phyloP scores from a whole-genome alignment of 176 grass and related monocot genomes.

The Sorghum bicolor region DNA sequence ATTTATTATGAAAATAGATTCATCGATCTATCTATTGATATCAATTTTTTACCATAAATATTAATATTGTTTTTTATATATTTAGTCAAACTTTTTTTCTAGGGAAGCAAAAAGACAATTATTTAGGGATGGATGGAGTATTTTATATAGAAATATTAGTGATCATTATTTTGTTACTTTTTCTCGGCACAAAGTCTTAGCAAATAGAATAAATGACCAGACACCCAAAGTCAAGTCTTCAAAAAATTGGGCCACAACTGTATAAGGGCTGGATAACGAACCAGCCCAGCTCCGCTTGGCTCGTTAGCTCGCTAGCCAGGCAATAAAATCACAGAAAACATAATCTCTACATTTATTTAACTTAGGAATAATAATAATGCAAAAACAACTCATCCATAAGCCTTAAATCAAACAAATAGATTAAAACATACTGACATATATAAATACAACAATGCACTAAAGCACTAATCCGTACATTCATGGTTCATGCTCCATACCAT shows the following conservation, averaged over 20 bases:
- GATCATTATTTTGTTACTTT: too few species aligned
- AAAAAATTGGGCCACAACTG: neutral
- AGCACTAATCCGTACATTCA: neutral
- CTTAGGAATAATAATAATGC: neutral
- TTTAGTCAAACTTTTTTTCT: too few species aligned
- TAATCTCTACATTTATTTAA: neutral
- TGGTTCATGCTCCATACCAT: neutral
- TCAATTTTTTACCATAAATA: too few species aligned
- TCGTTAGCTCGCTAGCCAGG: neutral
- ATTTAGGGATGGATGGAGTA: too few species aligned
- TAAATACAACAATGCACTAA: neutral
- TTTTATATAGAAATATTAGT: too few species aligned
- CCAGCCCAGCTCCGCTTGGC: neutral
- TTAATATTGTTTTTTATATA: too few species aligned
- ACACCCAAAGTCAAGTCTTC: too few species aligned
- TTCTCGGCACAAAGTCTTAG: too few species aligned
- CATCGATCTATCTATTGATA: too few species aligned
- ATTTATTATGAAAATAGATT: too few species aligned
- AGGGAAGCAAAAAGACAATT: too few species aligned
- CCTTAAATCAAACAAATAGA: neutral
- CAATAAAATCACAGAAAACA: neutral
- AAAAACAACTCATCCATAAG: neutral
- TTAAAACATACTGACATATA: neutral
- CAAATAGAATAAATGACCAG: too few species aligned
- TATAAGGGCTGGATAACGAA: neutral